Evolutionary conservation across 768 basidiomycete genomes (phyloP).

Genomic region (Hericium rajendrae): DNA sequence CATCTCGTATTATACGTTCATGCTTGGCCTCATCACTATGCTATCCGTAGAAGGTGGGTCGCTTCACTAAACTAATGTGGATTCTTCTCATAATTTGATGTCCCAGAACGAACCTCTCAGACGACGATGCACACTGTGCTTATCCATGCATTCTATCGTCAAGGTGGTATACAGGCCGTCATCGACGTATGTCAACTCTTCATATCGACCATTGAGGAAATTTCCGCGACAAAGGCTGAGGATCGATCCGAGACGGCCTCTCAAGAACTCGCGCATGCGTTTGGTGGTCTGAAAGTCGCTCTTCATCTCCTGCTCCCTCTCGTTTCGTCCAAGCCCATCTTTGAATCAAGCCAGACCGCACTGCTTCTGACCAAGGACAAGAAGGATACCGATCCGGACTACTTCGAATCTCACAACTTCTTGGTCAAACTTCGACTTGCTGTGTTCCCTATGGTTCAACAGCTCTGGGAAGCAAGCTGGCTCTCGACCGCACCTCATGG

Average conservation of each 20-base stretch:
- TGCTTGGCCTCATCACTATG: constrained; percentile 41
- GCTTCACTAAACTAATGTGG: neutral
- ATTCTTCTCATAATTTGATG: constrained; percentile 3
- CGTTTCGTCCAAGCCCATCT: constrained; percentile 67
- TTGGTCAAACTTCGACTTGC: constrained; percentile 71
- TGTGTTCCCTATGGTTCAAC: constrained; percentile 53
- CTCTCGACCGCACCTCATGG: constrained; percentile 64
- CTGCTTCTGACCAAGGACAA: constrained; percentile 68
- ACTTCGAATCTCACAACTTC: constrained; percentile 82
- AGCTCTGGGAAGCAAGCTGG: constrained; percentile 82
- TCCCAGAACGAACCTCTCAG: constrained; percentile 62
- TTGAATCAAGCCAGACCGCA: constrained; percentile 79
- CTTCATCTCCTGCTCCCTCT: constrained; percentile 70
- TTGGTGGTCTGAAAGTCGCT: constrained; percentile 72
- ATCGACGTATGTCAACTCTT: constrained; percentile 47
- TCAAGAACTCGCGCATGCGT: constrained; percentile 66
- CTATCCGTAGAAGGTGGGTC: constrained; percentile 51
- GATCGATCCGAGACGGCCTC: constrained; percentile 48
- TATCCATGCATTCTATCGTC: constrained; percentile 61
- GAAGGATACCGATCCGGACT: constrained; percentile 64
- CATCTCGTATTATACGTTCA: constrained; percentile 43
- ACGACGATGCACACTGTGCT: constrained; percentile 78
- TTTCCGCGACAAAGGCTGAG: constrained; percentile 40
- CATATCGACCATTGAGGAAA: constrained; percentile 44
- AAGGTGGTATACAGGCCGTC: constrained; percentile 63